Evolutionary conservation across 2,329 filamentous ascomycete genomes (phyloP).

Genomic region (Aspergillus latus): DNA sequence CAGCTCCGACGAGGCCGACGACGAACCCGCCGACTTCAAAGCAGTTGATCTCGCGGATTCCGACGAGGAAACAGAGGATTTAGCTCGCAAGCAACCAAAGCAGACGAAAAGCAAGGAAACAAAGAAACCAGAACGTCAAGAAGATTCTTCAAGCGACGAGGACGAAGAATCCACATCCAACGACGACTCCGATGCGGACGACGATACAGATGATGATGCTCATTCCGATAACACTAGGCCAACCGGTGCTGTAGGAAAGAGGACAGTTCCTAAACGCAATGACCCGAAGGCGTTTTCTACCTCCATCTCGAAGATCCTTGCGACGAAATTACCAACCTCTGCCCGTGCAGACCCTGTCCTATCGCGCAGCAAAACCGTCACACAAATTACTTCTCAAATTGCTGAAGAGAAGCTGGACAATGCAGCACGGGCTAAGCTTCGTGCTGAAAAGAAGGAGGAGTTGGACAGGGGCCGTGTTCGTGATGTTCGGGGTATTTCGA

Average conservation of each 20-base stretch:
- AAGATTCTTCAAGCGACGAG: constrained; percentile 10
- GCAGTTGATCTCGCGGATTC: constrained; percentile 52
- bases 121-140: constrained; percentile 18
- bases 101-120: constrained; percentile 23
- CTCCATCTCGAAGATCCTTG: constrained; percentile 88
- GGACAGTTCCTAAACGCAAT: constrained; percentile 68
- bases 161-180: constrained; percentile 26
- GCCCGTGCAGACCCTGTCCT: constrained; percentile 90
- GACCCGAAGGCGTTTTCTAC: constrained; percentile 89
- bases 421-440: constrained; percentile 75
- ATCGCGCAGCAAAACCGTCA: constrained; percentile 73
- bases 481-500: constrained; percentile 72
- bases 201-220: constrained; percentile 36
- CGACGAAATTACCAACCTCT: constrained; percentile 78
- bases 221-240: constrained; percentile 45
- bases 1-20: constrained; percentile 56
- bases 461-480: constrained; percentile 84
- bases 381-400: constrained; percentile 68
- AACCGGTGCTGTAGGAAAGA: constrained; percentile 43
- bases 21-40: constrained; percentile 46
- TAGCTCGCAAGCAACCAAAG: constrained; percentile 23
- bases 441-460: constrained; percentile 75
- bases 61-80: constrained; percentile 38
- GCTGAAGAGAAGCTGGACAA: constrained; percentile 76
- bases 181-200: constrained; percentile 28